Percentiles rank a stretch among this genome's conserved stretches.
Conservation (phyloP, 768 basidiomycete species). For the Sarcodon aspratus region DNA sequence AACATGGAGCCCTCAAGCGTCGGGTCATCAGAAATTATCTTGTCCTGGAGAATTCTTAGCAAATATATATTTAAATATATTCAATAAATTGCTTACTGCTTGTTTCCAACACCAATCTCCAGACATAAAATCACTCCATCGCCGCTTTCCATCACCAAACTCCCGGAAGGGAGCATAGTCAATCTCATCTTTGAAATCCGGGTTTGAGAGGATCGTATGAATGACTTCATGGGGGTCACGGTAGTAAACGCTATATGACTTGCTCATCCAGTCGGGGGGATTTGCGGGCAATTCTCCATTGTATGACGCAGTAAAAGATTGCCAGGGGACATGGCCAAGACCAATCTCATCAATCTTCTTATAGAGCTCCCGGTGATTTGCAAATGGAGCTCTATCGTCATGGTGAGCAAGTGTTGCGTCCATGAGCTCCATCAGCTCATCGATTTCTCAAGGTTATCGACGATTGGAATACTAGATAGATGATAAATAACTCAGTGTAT, state of each 20-base stretch:
- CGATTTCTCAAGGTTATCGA: too few relatives aligned
- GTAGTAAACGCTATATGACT: conserved; percentile 23
- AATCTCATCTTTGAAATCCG: conserved; percentile 20
- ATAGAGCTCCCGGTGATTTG: conserved; percentile 18
- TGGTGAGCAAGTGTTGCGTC: conserved; percentile 4
- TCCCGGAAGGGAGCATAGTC: conserved; percentile 21
- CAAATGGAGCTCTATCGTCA: conserved; percentile 11
- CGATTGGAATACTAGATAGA: too few relatives aligned
- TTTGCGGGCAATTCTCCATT: conserved; percentile 3
- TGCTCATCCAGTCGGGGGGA: not conserved
- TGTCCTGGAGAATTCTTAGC: not conserved
- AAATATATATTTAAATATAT: not conserved
- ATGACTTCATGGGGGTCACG: conserved; percentile 18
- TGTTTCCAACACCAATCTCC: conserved; percentile 32
- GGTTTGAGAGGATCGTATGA: conserved; percentile 20
- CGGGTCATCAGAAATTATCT: conserved; percentile 5
- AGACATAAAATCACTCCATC: conserved; percentile 26
- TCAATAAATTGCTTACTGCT: conserved; percentile 12
- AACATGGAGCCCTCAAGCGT: conserved; percentile 16
- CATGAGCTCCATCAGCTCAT: conserved; percentile 14
- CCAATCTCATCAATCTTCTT: conserved; percentile 22
- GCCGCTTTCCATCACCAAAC: conserved; percentile 12
- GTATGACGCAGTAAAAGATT: conserved; percentile 19
- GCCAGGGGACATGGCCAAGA: conserved; percentile 26
- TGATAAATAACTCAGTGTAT: too few relatives aligned